Percentiles rank a stretch among this genome's conserved stretches.
Conservation (phyloP, 129 eudicot species). For the Helianthus annuus region HanXRQr2.0-SUNRISE NC_035433.2:66072261-66072760, state of each 20-base stretch:
- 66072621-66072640: slow-evolving; percentile 47
- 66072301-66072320: too few species aligned
- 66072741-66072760: slow-evolving; percentile 81
- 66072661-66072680: slow-evolving; percentile 66
- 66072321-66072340: too few species aligned
- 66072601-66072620: slow-evolving; percentile 42
- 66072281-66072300: too few species aligned
- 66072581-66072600: slow-evolving; percentile 45
- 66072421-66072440: too few species aligned
- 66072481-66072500: too few species aligned
- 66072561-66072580: slow-evolving; percentile 27
- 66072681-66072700: slow-evolving; percentile 91
- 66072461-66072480: too few species aligned
- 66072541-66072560: not conserved
- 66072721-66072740: slow-evolving; percentile 87
- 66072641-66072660: slow-evolving; percentile 48
- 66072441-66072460: too few species aligned
- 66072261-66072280: too few species aligned
- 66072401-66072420: too few species aligned
- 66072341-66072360: too few species aligned
- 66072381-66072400: too few species aligned
- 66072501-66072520: not conserved
- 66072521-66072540: slow-evolving; percentile 6
- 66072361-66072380: too few species aligned
- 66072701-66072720: slow-evolving; percentile 62